Base-by-base conservation (phyloP, 2,329 filamentous ascomycete species). In the Penicillium glabrum region DNA sequence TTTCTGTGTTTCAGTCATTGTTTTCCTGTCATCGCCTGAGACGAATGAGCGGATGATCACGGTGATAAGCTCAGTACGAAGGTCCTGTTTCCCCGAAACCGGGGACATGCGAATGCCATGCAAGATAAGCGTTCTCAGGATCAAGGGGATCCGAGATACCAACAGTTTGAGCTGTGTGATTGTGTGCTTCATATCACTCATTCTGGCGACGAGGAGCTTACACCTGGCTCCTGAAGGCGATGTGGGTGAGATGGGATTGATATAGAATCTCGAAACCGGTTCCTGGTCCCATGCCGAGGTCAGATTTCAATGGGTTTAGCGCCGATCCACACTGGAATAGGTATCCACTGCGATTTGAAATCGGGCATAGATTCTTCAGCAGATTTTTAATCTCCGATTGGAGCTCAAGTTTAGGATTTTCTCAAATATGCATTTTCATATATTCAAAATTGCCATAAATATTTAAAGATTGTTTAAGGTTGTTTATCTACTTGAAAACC, bases 51-150 rank as follows among this genome's bases (percentile, higher is more conserved):
- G 87, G n/a, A 96, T 72, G 16, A 95, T 77, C 26, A 85, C 83
- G 54, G 96, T 81, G 1, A 83, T 86, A 53, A 97, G 69, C 55
- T 89, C 88, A 14, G 89, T 93, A 51, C 83, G 83, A 4, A 96
- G 77, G 70, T 96, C 89, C 76, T 93, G 87, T 77, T 95, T 91
- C 46, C 86, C 84, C 5, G 88, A 85, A 8, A 86, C 86, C 33
- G 87, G 81, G 0, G 92, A 91, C 41, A 89, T 75, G 27, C 82
- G 83, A 8, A 96, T 79, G 2, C 68, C 63, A 68, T 79, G 77
- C 21, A 76, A 66, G 35, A 80, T 31, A 21, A 73, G 58, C 1
- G 76, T 79, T 59, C 74, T 77, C 23, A 80, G 53, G 44, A 80
- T 63, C 44, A 80, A 56, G 1, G 79, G 79, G 2, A 79, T 64